Base-by-base conservation (phyloP, 768 basidiomycete genomes). In the Clathrus columnatus region DNA sequence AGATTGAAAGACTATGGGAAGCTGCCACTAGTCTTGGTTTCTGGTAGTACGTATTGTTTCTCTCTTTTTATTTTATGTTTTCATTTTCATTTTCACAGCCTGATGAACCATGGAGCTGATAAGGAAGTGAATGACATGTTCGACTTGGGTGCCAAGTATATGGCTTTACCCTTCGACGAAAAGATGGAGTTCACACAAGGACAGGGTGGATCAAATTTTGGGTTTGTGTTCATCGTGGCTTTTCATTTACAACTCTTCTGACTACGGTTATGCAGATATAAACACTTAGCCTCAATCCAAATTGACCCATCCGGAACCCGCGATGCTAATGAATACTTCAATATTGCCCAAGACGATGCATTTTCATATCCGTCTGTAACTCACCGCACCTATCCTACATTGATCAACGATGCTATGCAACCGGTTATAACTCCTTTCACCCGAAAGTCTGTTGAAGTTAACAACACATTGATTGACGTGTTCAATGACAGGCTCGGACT, bases 261-360 rank as follows among this genome's bases (percentile, higher is more conserved):
- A 10, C 17, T 51, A 18, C 16, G 16, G 10, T 8, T 10, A 16
- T 51, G 26, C 18, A 42, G 26, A 16, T 16, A 20, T n/a, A 11
- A 17, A 23, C 30, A 10, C 14, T 27, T 56, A 17, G 17, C 14
- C 5, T n/a, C n/a, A n/a, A n/a, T n/a, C n/a, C n/a, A n/a, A n/a
- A 16, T 29, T n/a, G n/a, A n/a, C n/a, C n/a, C n/a, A n/a, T n/a
- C 73, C 0, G 85, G 84, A 0, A 78, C 78, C 0, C 82, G 78
- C 57, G 82, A 80, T 1, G 77, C 81, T 4, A 82, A 87, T 61
- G 76, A 79, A 21, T 71, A 70, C 10, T 84, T 84, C 41, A 73
- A 73, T 47, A 61, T 65, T 17, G 84, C 84, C 0, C 84, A 84
- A 62, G 84, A 88, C 62, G 85, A 88, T 59, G 82, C 74, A 0